A percentile compares a stretch with the other conserved stretches of the same genome.
Conservation (phyloP, 2,329 filamentous ascomycete species). For the Aspergillus fumigatiaffinis region DNA sequence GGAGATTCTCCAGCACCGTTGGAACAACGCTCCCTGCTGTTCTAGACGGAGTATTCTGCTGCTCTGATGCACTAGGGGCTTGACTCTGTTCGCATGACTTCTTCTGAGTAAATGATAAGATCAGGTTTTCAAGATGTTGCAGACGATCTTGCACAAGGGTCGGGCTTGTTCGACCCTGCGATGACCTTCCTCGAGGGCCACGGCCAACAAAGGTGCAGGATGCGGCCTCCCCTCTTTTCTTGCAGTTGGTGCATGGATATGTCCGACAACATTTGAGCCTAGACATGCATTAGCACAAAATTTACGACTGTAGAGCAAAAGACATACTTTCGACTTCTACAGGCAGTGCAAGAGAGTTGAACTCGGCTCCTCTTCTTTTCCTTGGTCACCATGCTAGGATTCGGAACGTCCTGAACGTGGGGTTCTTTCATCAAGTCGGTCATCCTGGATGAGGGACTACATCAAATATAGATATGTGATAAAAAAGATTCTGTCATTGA, state of each 20-base stretch:
- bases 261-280: slow-evolving; percentile 36
- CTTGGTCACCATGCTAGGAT: not conserved
- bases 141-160: slow-evolving; percentile 32
- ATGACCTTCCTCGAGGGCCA: slow-evolving; percentile 28
- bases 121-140: slow-evolving; percentile 35
- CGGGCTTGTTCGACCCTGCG: slow-evolving; percentile 23
- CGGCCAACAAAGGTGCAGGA: slow-evolving; percentile 34
- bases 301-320: not conserved
- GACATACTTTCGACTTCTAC: slow-evolving; percentile 33
- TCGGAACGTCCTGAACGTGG: not conserved
- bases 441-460: not conserved
- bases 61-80: not conserved
- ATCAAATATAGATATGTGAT: not conserved
- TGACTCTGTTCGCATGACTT: slow-evolving; percentile 14
- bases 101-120: slow-evolving; percentile 32
- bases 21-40: not conserved
- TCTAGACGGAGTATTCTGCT: not conserved
- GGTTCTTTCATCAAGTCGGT: not conserved
- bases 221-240: slow-evolving; percentile 27
- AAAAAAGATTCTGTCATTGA: not conserved
- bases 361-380: slow-evolving; percentile 33
- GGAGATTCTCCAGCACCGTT: slow-evolving; percentile 6
- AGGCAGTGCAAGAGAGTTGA: slow-evolving; percentile 38
- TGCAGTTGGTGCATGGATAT: slow-evolving; percentile 34
- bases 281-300: not conserved